Percentiles rank a stretch among this genome's conserved stretches.
phyloP scores from a whole-genome alignment of 148 eudicot species.

The Camellia sinensis region DNA sequence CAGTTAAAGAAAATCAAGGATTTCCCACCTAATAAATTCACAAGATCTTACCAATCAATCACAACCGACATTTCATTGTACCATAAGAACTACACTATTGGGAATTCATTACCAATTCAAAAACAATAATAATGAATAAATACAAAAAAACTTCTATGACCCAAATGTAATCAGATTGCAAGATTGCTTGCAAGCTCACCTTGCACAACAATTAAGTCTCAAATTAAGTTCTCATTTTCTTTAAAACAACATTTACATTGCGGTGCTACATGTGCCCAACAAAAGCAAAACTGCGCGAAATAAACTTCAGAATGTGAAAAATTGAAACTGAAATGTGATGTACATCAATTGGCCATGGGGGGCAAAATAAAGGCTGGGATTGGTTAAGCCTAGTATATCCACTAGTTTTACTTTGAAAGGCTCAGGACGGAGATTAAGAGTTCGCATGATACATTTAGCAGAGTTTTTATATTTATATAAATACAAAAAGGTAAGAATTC shows the following conservation, averaged over 20 bases:
- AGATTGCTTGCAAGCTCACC: neutral
- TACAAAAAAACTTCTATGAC: neutral
- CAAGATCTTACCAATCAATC: too few relatives aligned
- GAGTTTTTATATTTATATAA: neutral
- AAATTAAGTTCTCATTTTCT: constrained; percentile 7
- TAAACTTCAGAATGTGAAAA: neutral
- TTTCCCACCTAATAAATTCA: too few relatives aligned
- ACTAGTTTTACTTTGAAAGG: neutral
- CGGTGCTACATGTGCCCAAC: neutral
- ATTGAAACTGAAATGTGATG: neutral
- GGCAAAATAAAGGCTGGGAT: neutral
- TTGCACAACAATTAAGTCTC: neutral
- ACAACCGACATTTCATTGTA: neutral
- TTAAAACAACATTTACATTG: neutral
- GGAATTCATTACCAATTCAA: neutral
- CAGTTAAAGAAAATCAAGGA: too few relatives aligned
- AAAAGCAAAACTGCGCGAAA: neutral
- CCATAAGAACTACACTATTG: too few relatives aligned
- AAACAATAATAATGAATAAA: neutral
- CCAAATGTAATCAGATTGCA: neutral
- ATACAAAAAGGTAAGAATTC: neutral
- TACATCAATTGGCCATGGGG: neutral
- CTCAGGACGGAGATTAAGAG: neutral
- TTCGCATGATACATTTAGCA: neutral
- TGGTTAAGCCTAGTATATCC: neutral